phyloP scores from a whole-genome alignment of 2,329 filamentous ascomycete genomes.

The Apiospora aurea region DNA sequence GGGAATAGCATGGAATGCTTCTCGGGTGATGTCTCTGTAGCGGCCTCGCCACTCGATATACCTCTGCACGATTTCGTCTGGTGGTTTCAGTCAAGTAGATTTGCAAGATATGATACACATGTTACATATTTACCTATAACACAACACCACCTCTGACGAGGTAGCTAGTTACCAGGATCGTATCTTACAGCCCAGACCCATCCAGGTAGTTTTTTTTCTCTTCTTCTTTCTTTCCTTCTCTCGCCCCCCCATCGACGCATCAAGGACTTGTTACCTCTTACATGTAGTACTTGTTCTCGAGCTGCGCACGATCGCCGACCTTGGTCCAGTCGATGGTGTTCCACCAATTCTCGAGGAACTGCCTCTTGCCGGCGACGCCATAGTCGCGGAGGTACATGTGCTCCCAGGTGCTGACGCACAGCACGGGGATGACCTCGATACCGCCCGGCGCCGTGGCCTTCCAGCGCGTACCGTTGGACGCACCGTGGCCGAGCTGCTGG shows the following conservation, averaged over 20 bases:
- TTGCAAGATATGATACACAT: constrained; percentile 19
- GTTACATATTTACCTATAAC: constrained; percentile 14
- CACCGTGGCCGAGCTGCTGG: constrained; percentile 40
- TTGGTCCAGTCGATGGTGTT: constrained; percentile 82
- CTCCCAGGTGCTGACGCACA: constrained; percentile 97
- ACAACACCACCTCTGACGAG: not conserved
- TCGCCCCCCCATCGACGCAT: not conserved
- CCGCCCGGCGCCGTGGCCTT: constrained; percentile 65
- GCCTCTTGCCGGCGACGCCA: constrained; percentile 74
- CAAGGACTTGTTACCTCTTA: not conserved
- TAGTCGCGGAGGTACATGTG: constrained; percentile 91
- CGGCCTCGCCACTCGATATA: too few relatives aligned
- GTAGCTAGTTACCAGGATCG: constrained; percentile 13
- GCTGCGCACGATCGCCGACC: constrained; percentile 59
- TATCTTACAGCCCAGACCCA: constrained; percentile 18
- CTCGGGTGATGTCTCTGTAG: not conserved
- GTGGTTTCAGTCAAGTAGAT: not conserved
- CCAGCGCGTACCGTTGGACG: constrained; percentile 34
- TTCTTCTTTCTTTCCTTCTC: not conserved
- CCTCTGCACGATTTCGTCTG: not conserved
- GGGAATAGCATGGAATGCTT: not conserved
- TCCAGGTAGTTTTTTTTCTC: not conserved
- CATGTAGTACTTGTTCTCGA: constrained; percentile 34
- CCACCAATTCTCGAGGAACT: constrained; percentile 87
- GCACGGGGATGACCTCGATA: constrained; percentile 73